These are phyloP conservation scores for Erythrobasidium hasegawianum DNA, from an alignment of 1,284 basidiomycete genomes.

Conservation along the genomic window DNA sequence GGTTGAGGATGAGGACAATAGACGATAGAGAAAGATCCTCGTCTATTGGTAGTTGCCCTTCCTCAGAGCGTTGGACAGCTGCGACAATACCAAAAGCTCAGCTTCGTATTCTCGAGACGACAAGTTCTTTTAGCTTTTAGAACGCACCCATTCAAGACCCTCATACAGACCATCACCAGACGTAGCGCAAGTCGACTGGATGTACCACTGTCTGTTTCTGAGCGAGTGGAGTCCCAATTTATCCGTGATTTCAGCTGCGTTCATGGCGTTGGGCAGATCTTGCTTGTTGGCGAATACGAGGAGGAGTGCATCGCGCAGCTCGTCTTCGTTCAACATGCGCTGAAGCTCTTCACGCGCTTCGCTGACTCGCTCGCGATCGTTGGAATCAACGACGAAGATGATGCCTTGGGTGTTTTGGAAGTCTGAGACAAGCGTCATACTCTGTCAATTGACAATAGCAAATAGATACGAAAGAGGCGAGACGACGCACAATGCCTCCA, in stretches of 20 bases:
- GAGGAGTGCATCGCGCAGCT: constrained; percentile 95
- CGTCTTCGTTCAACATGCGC: constrained; percentile 99
- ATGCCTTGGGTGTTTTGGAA: constrained; percentile 99
- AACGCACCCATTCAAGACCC: constrained; percentile 56
- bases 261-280: constrained; percentile 98
- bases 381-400: constrained; percentile 99
- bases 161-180: constrained; percentile 99
- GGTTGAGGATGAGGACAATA: too few species aligned
- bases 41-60: too few species aligned
- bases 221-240: constrained; percentile 97
- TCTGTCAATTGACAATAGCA: too few species aligned
- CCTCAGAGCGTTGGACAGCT: too few species aligned
- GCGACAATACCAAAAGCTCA: too few species aligned
- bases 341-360: constrained; percentile 99
- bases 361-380: constrained; percentile 98
- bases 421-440: constrained; percentile 61
- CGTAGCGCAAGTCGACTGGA: constrained; percentile 98
- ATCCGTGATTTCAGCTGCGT: constrained; percentile 98
- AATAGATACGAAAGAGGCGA: neutral
- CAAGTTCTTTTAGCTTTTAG: too few species aligned
- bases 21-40: too few species aligned
- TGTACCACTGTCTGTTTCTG: constrained; percentile 97
- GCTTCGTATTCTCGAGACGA: too few species aligned
- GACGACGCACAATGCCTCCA: constrained; percentile 97
- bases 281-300: constrained; percentile 99